A percentile compares a stretch with the other conserved stretches of the same genome.
Evolutionary conservation across 352 stramenopile species (phyloP).

Genomic region (Globisporangium spinosum): DNA sequence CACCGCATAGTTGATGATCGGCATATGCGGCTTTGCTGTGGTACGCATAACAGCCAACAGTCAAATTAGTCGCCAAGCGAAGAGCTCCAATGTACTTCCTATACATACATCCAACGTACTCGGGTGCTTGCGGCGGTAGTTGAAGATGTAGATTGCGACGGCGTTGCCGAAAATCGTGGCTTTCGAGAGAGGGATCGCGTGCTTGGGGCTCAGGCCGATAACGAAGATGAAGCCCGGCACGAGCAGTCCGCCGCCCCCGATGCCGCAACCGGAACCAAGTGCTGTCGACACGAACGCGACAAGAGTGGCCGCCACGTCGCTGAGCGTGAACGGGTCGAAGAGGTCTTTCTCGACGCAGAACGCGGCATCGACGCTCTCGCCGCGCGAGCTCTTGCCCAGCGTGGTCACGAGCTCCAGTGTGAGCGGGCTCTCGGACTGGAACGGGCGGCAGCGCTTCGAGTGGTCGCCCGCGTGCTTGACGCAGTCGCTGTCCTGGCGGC

Average conservation of each 20-base stretch:
- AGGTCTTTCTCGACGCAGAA: constrained; percentile 84
- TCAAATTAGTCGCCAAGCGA: not conserved
- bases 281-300: constrained; percentile 82
- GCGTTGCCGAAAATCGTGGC: constrained; percentile 96
- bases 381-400: constrained; percentile 28
- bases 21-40: constrained; percentile 75
- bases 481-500: constrained; percentile 55
- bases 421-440: constrained; percentile 26
- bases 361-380: constrained; percentile 34
- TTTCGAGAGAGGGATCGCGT: constrained; percentile 96
- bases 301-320: constrained; percentile 59
- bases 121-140: constrained; percentile 91
- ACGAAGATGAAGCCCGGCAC: constrained; percentile 97
- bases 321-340: constrained; percentile 70
- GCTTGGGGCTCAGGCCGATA: constrained; percentile 91
- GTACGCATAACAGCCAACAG: not conserved
- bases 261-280: constrained; percentile 88
- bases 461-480: constrained; percentile 33
- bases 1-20: constrained; percentile 97
- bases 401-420: constrained; percentile 37
- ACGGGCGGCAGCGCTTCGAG: constrained; percentile 59
- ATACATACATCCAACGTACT: constrained; percentile 27
- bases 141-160: constrained; percentile 93
- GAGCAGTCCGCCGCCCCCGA: constrained; percentile 94
- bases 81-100: not conserved